phyloP scores from a whole-genome alignment of 176 grass and related monocot species.

The Oryza longistaminata region DNA sequence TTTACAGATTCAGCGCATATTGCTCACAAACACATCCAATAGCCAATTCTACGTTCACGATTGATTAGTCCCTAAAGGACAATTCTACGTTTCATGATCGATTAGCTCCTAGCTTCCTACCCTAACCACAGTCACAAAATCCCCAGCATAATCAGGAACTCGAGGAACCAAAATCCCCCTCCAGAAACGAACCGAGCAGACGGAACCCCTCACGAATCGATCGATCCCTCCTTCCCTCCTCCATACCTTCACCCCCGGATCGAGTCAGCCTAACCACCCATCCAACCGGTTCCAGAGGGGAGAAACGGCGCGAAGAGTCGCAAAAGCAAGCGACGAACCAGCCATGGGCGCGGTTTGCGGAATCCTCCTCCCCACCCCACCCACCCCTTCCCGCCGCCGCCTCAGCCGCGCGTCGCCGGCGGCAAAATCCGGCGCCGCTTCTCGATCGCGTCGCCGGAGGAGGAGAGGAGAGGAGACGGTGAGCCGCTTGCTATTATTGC shows the following conservation, averaged over 20 bases:
- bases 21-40: neutral
- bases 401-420: neutral
- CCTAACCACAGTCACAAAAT: neutral
- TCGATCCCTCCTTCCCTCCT: neutral
- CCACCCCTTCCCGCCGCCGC: neutral
- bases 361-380: neutral
- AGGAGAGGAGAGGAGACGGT: neutral
- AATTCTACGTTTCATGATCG: neutral
- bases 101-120: neutral
- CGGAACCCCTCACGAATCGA: neutral
- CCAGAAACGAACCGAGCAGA: neutral
- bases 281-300: neutral
- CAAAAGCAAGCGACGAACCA: neutral
- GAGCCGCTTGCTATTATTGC: neutral
- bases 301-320: neutral
- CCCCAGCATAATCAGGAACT: neutral
- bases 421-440: neutral
- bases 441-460: neutral
- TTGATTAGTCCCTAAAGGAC: neutral
- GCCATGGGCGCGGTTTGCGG: constrained; percentile 6
- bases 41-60: neutral
- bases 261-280: neutral
- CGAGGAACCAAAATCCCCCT: neutral
- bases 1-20: neutral
- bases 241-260: neutral